These are phyloP conservation scores for Venturia aucupariae DNA, from an alignment of 2,329 filamentous ascomycete species.

Conservation along the genomic window DNA sequence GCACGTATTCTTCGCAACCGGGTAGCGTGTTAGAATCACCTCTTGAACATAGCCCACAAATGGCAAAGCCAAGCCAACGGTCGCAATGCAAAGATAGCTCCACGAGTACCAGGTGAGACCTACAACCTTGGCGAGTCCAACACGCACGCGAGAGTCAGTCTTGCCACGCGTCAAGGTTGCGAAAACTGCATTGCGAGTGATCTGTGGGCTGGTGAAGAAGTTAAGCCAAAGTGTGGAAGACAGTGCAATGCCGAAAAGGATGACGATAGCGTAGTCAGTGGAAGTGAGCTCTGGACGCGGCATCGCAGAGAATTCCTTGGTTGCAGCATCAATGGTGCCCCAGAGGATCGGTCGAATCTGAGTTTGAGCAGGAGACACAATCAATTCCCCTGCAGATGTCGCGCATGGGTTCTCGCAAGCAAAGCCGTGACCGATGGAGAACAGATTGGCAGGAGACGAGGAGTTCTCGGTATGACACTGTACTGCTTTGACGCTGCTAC, in stretches of 20 bases:
- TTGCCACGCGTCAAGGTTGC: conserved; percentile 4
- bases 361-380: conserved; percentile 7
- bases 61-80: conserved; percentile 4
- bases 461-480: conserved; percentile 10
- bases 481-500: neutral
- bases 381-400: neutral
- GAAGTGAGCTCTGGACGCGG: neutral
- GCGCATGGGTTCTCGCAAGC: conserved; percentile 13
- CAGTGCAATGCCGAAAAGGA: conserved; percentile 10
- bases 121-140: conserved; percentile 11
- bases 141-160: conserved; percentile 11
- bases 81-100: conserved; percentile 8
- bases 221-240: conserved; percentile 13
- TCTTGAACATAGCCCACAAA: conserved; percentile 10
- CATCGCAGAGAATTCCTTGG: conserved; percentile 7
- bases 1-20: conserved; percentile 5
- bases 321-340: conserved; percentile 8
- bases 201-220: conserved; percentile 11
- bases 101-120: conserved; percentile 9
- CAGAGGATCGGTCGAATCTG: conserved; percentile 9
- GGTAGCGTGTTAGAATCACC: conserved; percentile 8
- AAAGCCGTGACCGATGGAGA: conserved; percentile 10
- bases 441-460: neutral
- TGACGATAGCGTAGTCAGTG: conserved; percentile 10
- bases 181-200: conserved; percentile 12